Conservation (phyloP, 176 grass and related monocot species). For the Ensete ventricosum region DNA sequence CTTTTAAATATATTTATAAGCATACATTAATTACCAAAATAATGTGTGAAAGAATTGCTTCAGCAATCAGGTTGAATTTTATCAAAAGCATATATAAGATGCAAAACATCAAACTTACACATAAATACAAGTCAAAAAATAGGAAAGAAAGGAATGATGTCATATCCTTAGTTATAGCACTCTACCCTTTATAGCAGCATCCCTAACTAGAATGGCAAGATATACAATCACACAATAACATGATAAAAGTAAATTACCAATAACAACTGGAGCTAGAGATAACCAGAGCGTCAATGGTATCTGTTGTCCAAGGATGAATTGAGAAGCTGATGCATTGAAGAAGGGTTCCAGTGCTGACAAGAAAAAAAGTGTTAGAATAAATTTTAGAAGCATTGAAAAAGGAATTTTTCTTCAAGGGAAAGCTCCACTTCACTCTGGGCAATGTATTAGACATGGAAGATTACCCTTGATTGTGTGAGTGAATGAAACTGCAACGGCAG, state of each 20-base stretch:
- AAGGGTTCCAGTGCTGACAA: slow-evolving; percentile 91
- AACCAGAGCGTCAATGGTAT: slow-evolving; percentile 84
- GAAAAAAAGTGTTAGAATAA: slow-evolving; percentile 10
- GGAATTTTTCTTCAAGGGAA: slow-evolving; percentile 4
- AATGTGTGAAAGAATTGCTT: too few species aligned
- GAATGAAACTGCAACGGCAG: slow-evolving; percentile 95
- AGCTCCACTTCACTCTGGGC: neutral
- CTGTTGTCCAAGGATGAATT: slow-evolving; percentile 94
- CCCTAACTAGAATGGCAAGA: neutral
- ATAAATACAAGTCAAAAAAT: neutral
- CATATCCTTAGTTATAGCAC: neutral
- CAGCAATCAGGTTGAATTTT: neutral
- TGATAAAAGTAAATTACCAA: slow-evolving; percentile 55
- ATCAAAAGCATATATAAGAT: neutral
- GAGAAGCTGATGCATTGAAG: slow-evolving; percentile 96
- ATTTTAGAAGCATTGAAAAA: slow-evolving; percentile 19
- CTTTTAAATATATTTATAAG: neutral
- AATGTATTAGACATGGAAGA: slow-evolving; percentile 23
- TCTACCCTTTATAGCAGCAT: neutral
- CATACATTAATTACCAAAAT: too few species aligned
- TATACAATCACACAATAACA: neutral
- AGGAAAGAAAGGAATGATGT: neutral
- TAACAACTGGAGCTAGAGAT: slow-evolving; percentile 88
- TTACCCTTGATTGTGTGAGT: slow-evolving; percentile 92
- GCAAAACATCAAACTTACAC: neutral